Evolutionary conservation across 768 basidiomycete species (phyloP).

Genomic region (Dacryopinax primogenitus): DNA sequence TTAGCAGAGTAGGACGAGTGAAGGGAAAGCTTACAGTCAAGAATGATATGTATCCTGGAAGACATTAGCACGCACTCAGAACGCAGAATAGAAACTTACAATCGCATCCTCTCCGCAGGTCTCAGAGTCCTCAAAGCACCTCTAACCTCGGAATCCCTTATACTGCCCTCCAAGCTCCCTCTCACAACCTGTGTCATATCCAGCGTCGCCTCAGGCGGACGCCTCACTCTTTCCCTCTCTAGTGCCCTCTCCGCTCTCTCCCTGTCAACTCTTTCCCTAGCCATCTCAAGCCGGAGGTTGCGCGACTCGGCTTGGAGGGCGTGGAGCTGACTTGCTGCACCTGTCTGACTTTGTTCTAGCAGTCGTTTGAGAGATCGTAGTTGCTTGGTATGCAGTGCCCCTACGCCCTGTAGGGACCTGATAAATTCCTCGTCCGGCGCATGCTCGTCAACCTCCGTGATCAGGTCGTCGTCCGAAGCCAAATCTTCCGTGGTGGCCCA

Average conservation of each 20-base stretch:
- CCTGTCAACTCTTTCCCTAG: slow-evolving; percentile 16
- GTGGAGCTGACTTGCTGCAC: slow-evolving; percentile 68
- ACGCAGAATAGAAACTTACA: slow-evolving; percentile 37
- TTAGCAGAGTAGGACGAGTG: slow-evolving; percentile 12
- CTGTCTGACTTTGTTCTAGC: slow-evolving; percentile 42
- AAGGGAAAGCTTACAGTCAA: slow-evolving; percentile 38
- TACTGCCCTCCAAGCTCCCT: not conserved
- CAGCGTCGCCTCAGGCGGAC: slow-evolving; percentile 5
- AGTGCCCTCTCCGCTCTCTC: slow-evolving; percentile 24
- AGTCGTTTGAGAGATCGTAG: not conserved
- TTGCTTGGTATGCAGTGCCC: not conserved
- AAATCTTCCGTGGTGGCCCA: not conserved
- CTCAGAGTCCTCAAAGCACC: slow-evolving; percentile 48
- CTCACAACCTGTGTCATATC: not conserved
- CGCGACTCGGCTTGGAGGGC: slow-evolving; percentile 72
- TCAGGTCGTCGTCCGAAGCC: not conserved
- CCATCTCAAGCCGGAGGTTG: slow-evolving; percentile 42
- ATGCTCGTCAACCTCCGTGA: slow-evolving; percentile 5
- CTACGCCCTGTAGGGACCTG: not conserved
- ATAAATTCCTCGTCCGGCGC: slow-evolving; percentile 5
- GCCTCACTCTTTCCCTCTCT: slow-evolving; percentile 52
- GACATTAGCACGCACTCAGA: slow-evolving; percentile 9
- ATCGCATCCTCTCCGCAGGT: slow-evolving; percentile 55
- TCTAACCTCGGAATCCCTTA: slow-evolving; percentile 39
- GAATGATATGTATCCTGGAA: slow-evolving; percentile 44